These are phyloP conservation scores for Boletus speciosus DNA, from an alignment of 768 basidiomycete species.

Conservation along the genomic window DNA sequence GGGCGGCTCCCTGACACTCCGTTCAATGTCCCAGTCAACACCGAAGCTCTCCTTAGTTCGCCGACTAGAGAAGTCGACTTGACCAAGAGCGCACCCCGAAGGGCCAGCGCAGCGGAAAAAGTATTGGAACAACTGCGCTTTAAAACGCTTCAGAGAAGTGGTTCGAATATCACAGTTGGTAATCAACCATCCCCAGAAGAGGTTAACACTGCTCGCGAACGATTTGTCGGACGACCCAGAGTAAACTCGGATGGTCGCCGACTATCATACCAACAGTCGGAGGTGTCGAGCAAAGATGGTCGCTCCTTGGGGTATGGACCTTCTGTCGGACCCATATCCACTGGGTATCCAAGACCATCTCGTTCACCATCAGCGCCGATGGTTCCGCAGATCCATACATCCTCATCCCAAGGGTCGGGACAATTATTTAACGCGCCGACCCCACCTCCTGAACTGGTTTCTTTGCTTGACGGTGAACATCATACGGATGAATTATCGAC, in stretches of 20 bases:
- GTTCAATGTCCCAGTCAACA: conserved; percentile 16
- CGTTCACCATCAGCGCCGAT: conserved; percentile 58
- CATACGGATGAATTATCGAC: conserved; percentile 90
- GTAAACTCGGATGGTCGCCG: conserved; percentile 31
- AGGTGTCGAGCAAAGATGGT: conserved; percentile 19
- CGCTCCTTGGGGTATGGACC: conserved; percentile 24
- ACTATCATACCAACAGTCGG: conserved; percentile 23
- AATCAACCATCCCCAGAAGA: conserved; percentile 23
- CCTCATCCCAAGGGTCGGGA: conserved; percentile 25
- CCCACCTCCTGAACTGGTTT: conserved; percentile 51
- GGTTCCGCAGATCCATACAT: conserved; percentile 31
- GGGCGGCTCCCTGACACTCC: conserved; percentile 23
- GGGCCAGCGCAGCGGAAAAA: conserved; percentile 65
- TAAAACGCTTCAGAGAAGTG: conserved; percentile 50
- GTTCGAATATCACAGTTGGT: conserved; percentile 14
- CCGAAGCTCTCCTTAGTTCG: conserved; percentile 24
- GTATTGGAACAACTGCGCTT: conserved; percentile 62
- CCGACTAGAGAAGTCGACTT: conserved; percentile 35
- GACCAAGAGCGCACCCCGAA: conserved; percentile 33
- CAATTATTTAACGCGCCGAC: conserved; percentile 17
- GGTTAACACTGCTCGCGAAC: conserved; percentile 14
- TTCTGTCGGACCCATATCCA: conserved; percentile 22
- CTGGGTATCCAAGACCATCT: conserved; percentile 47
- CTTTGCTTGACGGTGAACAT: conserved; percentile 82
- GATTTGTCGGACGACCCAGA: conserved; percentile 20